Percentiles rank a stretch among this genome's conserved stretches.
Evolutionary conservation across 495 filamentous ascomycete species (phyloP).

Genomic region (Neurospora discreta): DNA sequence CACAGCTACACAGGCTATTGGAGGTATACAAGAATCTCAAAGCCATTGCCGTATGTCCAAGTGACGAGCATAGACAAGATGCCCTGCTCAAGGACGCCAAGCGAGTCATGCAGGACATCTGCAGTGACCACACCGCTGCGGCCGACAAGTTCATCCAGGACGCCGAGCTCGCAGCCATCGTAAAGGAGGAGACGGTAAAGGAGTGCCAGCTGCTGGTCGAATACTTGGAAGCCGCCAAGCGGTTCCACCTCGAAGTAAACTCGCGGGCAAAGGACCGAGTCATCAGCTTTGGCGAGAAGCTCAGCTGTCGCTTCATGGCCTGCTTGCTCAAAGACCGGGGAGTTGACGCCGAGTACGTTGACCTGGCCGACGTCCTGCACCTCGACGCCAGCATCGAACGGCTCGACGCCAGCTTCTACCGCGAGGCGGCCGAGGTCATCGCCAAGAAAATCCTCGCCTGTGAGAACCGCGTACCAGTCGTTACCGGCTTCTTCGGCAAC

Average conservation of each 20-base stretch:
- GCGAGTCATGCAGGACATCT: constrained; percentile 61
- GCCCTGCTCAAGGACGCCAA: constrained; percentile 60
- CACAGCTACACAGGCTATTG: constrained; percentile 27
- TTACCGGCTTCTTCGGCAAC: constrained; percentile 84
- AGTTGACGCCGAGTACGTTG: constrained; percentile 75
- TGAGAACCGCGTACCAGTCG: constrained; percentile 58
- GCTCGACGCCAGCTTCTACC: constrained; percentile 74
- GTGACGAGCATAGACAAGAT: constrained; percentile 47
- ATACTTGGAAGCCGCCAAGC: constrained; percentile 43
- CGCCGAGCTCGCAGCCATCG: constrained; percentile 42
- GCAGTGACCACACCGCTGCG: constrained; percentile 59
- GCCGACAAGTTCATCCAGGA: constrained; percentile 51
- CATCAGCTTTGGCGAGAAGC: constrained; percentile 85
- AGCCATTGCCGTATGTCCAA: constrained; percentile 56
- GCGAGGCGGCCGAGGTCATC: constrained; percentile 50
- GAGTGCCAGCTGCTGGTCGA: constrained; percentile 58
- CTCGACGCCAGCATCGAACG: constrained; percentile 43
- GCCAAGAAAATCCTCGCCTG: constrained; percentile 57
- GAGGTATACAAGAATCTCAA: constrained; percentile 54
- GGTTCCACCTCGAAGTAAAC: constrained; percentile 61
- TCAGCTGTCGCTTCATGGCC: constrained; percentile 82
- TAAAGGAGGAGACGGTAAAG: constrained; percentile 50
- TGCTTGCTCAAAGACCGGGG: constrained; percentile 64
- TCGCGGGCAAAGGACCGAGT: constrained; percentile 78
- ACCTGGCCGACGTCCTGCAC: constrained; percentile 66